phyloP scores from a whole-genome alignment of 2,329 filamentous ascomycete genomes.

The Dactylellina haptotyla region DNA sequence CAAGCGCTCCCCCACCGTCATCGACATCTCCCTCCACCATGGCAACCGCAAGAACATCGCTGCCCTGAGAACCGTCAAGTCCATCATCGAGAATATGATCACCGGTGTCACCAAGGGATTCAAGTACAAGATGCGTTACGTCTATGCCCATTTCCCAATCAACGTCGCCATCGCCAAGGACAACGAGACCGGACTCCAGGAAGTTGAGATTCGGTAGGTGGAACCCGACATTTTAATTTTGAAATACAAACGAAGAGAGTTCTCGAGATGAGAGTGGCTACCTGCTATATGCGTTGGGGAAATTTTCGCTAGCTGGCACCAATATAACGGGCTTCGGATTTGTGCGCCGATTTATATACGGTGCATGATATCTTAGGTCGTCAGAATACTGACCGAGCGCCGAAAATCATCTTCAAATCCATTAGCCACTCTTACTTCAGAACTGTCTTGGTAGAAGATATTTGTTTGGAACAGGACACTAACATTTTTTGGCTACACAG shows the following conservation, averaged over 20 bases:
- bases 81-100: conserved; percentile 98
- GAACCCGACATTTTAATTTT: conserved; percentile 18
- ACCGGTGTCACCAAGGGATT: conserved; percentile 98
- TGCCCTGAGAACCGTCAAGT: conserved; percentile 96
- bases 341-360: too few species aligned
- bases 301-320: too few species aligned
- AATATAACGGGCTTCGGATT: too few species aligned
- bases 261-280: not conserved
- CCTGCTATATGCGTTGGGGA: too few species aligned
- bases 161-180: conserved; percentile 99
- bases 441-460: not conserved
- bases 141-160: conserved; percentile 99
- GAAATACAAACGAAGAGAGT: conserved; percentile 13
- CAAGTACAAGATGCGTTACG: conserved; percentile 99
- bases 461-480: not conserved
- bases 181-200: conserved; percentile 82
- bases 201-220: conserved; percentile 96
- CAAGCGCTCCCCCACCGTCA: conserved; percentile 74
- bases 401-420: too few species aligned
- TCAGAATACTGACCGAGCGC: too few species aligned
- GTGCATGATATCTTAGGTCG: too few species aligned
- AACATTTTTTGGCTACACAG: conserved; percentile 62
- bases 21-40: conserved; percentile 99
- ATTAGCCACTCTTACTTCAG: too few species aligned
- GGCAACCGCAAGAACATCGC: conserved; percentile 97